Evolutionary conservation across 164 flowering plant genomes (phyloP).

Genomic region (Vitis labrusca): DNA sequence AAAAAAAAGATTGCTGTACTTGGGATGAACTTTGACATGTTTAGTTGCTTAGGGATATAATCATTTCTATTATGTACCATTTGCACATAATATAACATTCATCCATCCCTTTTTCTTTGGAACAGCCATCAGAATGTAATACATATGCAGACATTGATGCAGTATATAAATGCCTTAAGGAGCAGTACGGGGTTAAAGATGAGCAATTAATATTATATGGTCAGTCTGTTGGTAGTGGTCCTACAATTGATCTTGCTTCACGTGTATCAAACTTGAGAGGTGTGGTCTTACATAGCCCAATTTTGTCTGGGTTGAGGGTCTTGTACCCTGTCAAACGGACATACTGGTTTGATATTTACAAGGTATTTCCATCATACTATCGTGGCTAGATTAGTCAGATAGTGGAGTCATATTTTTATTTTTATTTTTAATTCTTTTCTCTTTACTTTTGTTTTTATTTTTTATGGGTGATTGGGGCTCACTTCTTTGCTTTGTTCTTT

Average conservation of each 20-base stretch:
- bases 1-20: too few species aligned
- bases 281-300: slow-evolving; percentile 87
- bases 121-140: slow-evolving; percentile 84
- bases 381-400: too few species aligned
- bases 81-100: slow-evolving; percentile 12
- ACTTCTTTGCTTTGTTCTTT: slow-evolving; percentile 7
- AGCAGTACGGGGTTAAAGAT: slow-evolving; percentile 82
- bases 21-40: too few species aligned
- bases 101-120: slow-evolving; percentile 25
- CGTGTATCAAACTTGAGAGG: slow-evolving; percentile 73
- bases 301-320: slow-evolving; percentile 92
- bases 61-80: too few species aligned
- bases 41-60: too few species aligned
- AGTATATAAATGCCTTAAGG: slow-evolving; percentile 82
- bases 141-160: slow-evolving; percentile 95
- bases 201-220: slow-evolving; percentile 86
- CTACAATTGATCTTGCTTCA: slow-evolving; percentile 88
- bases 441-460: not conserved
- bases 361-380: slow-evolving; percentile 46
- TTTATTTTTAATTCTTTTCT: not conserved
- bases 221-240: slow-evolving; percentile 97
- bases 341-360: slow-evolving; percentile 95
- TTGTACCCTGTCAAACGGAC: slow-evolving; percentile 79
- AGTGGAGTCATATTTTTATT: not conserved
- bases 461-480: not conserved